Evolutionary conservation across 192 early-diverging fungal genomes (phyloP), one percentile per base, ranked within the genome.

Genomic region (Backusella tuberculispora): DNA sequence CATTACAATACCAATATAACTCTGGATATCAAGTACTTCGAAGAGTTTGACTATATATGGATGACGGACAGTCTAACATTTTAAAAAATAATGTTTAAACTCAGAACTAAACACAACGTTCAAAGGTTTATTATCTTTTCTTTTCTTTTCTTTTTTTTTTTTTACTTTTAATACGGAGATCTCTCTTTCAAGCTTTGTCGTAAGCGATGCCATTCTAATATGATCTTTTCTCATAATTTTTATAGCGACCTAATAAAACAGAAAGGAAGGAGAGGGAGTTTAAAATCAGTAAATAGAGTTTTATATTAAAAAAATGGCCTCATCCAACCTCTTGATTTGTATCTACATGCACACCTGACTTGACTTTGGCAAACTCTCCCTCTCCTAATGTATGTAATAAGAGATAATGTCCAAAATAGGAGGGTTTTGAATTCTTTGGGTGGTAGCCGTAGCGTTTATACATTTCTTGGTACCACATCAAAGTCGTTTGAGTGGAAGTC

Each of bases 301-400:
- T 60, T 19, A 53, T 53, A 13, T 60, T 26, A 26, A 26, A 26
- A 60, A 60, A 26, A 60, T 60, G 24, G 53, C 53, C 19, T 60
- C 53, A 60, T 60, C 12, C 80, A 81, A 88, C 88, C 85, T 94
- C 93, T 75, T 90, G 86, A 42, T 86, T 85, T 37, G 90, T 86
- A 34, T 92, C 87, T 48, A 87, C 86, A 78, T 99, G 96, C 74
- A 94, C 88, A 4, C 95, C 96, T 9, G 97, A 87, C 84, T 99
- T 99, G 78, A 98, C 96, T 84, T 99, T 97, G 74, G 94, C 96
- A 85, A 98, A 98, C 85, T 99, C 97, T 66, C 96, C 97, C 84
- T 98, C 96, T 69, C 96, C 96, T 14, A 99, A 88, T 19, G 96
- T 97, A 83, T 99, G 97, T 63, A 96, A 88, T 73, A 99, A 87